Base-by-base conservation (phyloP, 2,329 filamentous ascomycete species). In the Diaporthe batatas region DNA sequence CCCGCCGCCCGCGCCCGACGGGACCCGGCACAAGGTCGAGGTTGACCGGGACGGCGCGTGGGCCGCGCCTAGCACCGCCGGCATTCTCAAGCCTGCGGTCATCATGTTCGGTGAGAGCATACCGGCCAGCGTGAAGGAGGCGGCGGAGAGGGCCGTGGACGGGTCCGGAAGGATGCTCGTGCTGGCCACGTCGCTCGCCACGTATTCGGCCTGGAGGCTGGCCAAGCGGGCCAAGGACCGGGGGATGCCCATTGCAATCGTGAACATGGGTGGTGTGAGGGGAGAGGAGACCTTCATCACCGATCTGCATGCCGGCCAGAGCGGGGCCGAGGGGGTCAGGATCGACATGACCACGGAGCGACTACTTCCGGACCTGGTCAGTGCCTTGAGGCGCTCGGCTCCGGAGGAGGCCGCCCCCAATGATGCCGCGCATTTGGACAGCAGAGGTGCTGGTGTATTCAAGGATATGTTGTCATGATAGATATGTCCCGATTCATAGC, bases 81-180 rank as follows among this genome's bases (percentile, higher is more conserved):
- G 96, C 2, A 90, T 98, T 49, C 82, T 99, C 71, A 98, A 98
- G 80, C 96, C 96, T 4, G 94, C 94, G 0, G 95, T 99, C 2
- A 91, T 95, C 77, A 98, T 98, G 94, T 98, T 98, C 81, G 96
- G 96, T 21, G 96, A 98, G 82, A 95, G 91, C 73, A 97, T 98
- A 65, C 86, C 89, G 0, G 82, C 83, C 1, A 78, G 83, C 1
- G 91, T 95, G 47, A 98, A 97, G 81, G 81, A 84, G 1, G 91
- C 91, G 0, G 96, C 95, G 1, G 95, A 98, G 79, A 84, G 90
- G 36, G 93, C 93, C 16, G 90, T 98, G 65, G 94, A 98, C 78
- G 87, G 88, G 36, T 93, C 94, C 1, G 91, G 91, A 7, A 90
- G 90, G 73, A 82, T 98, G 47, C 85, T 98, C 29, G 89, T 98